Base-by-base conservation (phyloP, 805 yeast species). In the Diddensiella caesifluorescens region DNA sequence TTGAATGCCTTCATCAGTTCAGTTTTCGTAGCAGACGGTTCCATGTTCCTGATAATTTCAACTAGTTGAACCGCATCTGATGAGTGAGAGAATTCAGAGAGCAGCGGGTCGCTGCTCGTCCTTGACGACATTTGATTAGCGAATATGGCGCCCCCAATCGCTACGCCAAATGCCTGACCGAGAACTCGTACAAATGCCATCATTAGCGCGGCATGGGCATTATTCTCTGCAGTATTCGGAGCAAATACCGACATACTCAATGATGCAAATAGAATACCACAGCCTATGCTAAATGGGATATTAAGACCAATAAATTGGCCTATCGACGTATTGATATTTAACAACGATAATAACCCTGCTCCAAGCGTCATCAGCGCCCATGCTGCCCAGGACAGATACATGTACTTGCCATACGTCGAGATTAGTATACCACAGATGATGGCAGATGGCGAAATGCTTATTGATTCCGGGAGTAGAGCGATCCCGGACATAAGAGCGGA, bases 181-280 rank as follows among this genome's bases (percentile, higher is more conserved):
- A 58, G 31, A 12, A 46, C 46, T 30, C 64, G 45, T 31, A 51
- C 41, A 42, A 60, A 58, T 15, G 59, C 50, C 46, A 59, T 46
- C 48, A 57, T 49, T 0, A 62, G 52, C 2, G 63, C 59, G 1
- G 62, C 56, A 30, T 51, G 52, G 2, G 59, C 44, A 50, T 57
- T 53, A 15, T 51, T 41, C 12, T 46, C 44, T 10, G 56, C 55
- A 6, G 49, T 51, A 36, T 54, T 54, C 4, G 61, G 47, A 2
- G 63, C 62, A 38, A 56, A 51, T 5, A 54, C 59, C 1, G 59
- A 44, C 27, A 50, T 41, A 40, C 51, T 49, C 22, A 56, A 44
- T 4, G 75, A 61, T 45, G 74, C 74, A 55, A 73, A 63, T 40
- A 62, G 62, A 2, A 69, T 26, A 2, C 79, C 80, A 41, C 67